Conservation (phyloP, 371 early-diverging fungal genomes). For the Synchytrium microbalum region DNA sequence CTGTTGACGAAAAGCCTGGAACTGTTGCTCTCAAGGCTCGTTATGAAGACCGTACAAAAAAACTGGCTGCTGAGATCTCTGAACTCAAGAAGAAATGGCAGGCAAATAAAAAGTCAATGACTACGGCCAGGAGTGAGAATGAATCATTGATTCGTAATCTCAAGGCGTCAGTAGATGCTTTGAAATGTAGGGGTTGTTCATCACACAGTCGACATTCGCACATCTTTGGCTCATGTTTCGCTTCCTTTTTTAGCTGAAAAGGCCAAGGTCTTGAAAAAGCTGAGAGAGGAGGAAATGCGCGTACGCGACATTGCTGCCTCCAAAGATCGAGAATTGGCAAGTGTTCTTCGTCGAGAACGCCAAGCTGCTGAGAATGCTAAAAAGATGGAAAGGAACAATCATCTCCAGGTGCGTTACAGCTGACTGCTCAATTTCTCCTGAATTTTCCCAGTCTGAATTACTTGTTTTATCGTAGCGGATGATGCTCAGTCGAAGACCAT, state of each 20-base stretch:
- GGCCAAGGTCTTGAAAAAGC: constrained; percentile 67
- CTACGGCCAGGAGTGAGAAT: constrained; percentile 17
- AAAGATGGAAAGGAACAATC: constrained; percentile 58
- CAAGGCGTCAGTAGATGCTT: constrained; percentile 31
- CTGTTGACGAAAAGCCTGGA: constrained; percentile 18
- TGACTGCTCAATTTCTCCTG: constrained; percentile 8
- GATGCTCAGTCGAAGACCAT: constrained; percentile 21
- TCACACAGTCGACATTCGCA: background rate
- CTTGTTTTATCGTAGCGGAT: constrained; percentile 19
- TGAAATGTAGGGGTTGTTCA: constrained; percentile 23
- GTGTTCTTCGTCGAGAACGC: constrained; percentile 59
- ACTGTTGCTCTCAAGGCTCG: constrained; percentile 40
- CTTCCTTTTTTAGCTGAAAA: constrained; percentile 56
- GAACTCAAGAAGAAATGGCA: constrained; percentile 34
- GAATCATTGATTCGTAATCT: constrained; percentile 34
- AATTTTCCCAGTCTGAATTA: background rate
- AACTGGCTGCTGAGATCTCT: constrained; percentile 59
- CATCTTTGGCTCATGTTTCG: background rate
- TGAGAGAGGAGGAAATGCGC: constrained; percentile 64
- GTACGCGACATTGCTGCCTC: constrained; percentile 57
- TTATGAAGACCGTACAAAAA: constrained; percentile 66
- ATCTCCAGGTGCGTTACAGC: constrained; percentile 55
- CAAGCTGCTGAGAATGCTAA: constrained; percentile 56
- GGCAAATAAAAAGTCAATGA: constrained; percentile 21
- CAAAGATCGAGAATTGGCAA: constrained; percentile 64